These are phyloP conservation scores for Chaetomium strumarium DNA, from an alignment of 2,329 filamentous ascomycete genomes.

Conservation along the genomic window DNA sequence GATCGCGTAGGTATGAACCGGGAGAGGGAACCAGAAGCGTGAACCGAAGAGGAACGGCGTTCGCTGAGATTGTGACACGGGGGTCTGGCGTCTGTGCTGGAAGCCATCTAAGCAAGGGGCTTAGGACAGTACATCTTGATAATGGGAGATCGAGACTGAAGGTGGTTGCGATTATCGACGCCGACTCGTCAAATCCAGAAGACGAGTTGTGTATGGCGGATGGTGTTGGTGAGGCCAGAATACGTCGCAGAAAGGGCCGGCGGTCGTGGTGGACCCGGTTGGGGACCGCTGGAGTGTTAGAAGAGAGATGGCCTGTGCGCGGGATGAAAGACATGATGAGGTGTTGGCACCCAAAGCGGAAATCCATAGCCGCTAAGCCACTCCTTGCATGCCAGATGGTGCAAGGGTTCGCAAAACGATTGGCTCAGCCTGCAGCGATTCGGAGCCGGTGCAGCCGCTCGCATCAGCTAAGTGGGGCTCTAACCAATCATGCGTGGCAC, in stretches of 20 bases:
- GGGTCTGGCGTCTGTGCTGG: conserved; percentile 23
- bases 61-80: conserved; percentile 19
- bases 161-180: conserved; percentile 2
- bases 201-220: conserved; percentile 14
- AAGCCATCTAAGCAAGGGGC: conserved; percentile 31
- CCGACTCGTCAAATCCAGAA: conserved; percentile 1
- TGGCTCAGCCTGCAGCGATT: neutral
- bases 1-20: conserved; percentile 12
- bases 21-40: conserved; percentile 23
- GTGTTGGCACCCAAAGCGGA: conserved; percentile 13
- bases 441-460: too few species aligned
- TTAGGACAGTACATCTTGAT: conserved; percentile 25
- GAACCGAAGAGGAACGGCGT: conserved; percentile 22
- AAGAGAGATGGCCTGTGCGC: neutral
- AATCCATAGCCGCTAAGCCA: too few species aligned
- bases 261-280: conserved; percentile 7
- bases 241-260: conserved; percentile 11
- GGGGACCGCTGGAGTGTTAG: conserved; percentile 17
- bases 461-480: neutral
- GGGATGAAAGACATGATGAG: neutral
- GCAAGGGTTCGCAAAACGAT: too few species aligned
- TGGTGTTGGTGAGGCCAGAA: neutral
- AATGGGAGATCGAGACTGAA: neutral
- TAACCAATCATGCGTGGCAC: conserved; percentile 11
- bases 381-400: conserved; percentile 1